Evolutionary conservation across 2,329 filamentous ascomycete species (phyloP), one percentile per base, ranked within the genome.

Genomic region (Pseudogymnoascus sp.): DNA sequence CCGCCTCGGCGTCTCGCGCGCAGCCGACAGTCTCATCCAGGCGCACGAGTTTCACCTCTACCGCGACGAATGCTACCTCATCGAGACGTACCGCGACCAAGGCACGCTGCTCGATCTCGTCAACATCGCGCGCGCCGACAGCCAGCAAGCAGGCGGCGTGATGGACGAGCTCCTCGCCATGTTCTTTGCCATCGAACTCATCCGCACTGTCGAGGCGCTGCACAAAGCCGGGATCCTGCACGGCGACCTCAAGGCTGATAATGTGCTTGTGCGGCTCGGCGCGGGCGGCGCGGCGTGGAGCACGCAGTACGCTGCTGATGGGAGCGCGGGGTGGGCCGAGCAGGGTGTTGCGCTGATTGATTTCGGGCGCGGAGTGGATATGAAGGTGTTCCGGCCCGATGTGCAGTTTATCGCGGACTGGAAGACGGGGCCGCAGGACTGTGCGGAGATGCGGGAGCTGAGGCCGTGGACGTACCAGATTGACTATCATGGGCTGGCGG

Each of bases 391-490:
- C 78, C 76, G 78, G 2, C 81, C 87, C 0, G 84, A 88, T 43
- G 91, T 93, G 10, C 87, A 88, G 68, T 99, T 99, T 79, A 86
- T 98, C 65, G 95, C 93, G 0, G 95, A 99, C 77, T 99, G 95
- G 95, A 90, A 95, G 75, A 92, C 91, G 0, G 85, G 84, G 14
- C 83, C 89, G 24, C 88, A 91, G 61, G 95, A 99, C 76, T 99
- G 95, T 75, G 89, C 90, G 16, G 95, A 99, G 80, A 96, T 98
- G 84, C 89, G 93, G 56, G 93, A 99, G 77, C 84, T 91, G 63
- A 84, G 93, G 0, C 92, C 93, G 0, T 99, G 95, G 95, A 98
- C 93, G 1, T 97, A 92, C 79, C 95, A 99, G 75, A 91, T 97
- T 68, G 95, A 99, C 78, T 96, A 98, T 71, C 91, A 96, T 75